Evolutionary conservation across 2,329 filamentous ascomycete species (phyloP).

Genomic region (Fusarium tricinctum): DNA sequence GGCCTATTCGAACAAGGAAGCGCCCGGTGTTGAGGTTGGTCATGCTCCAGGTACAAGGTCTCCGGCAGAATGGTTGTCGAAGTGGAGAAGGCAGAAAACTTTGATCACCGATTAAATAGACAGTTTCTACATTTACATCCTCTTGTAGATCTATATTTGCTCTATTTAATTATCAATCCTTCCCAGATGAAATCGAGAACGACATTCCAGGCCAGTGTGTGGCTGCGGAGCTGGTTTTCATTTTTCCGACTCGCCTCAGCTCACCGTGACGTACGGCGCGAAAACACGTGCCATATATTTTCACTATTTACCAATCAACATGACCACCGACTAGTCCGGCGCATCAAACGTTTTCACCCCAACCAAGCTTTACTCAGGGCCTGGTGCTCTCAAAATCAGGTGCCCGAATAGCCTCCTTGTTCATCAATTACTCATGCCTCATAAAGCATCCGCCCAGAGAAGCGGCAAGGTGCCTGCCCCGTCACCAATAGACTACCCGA

Average conservation of each 20-base stretch:
- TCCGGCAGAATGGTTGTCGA: no score
- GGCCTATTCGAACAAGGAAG: no score
- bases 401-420: neutral
- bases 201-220: neutral
- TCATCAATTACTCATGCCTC: neutral
- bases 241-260: conserved; percentile 11
- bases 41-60: no score
- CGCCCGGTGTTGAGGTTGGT: no score
- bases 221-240: conserved; percentile 12
- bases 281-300: conserved; percentile 5
- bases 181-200: neutral
- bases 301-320: conserved; percentile 13
- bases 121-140: no score
- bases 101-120: no score
- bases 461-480: neutral
- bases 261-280: conserved; percentile 2
- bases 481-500: neutral
- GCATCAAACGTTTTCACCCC: neutral
- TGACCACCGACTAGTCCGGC: neutral
- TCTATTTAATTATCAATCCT: no score
- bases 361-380: neutral
- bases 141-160: no score
- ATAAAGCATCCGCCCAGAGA: neutral
- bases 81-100: no score
- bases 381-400: neutral